phyloP scores from a whole-genome alignment of 768 basidiomycete genomes.

The Boletales sp. region DNA sequence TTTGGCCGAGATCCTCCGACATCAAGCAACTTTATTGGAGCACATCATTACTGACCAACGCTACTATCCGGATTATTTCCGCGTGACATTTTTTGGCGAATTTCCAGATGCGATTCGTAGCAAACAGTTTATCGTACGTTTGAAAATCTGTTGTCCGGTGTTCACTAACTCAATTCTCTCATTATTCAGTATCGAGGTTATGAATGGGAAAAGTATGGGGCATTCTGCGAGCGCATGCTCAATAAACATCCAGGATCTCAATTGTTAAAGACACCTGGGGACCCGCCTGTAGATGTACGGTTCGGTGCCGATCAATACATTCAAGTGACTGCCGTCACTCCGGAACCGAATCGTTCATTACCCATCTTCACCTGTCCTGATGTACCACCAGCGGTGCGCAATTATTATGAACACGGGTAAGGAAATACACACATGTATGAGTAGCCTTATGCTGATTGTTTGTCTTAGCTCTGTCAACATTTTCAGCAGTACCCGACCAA shows the following conservation, averaged over 20 bases:
- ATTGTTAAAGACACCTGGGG: constrained; percentile 65
- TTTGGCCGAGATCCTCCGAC: constrained; percentile 79
- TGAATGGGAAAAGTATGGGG: constrained; percentile 91
- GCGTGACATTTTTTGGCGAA: constrained; percentile 90
- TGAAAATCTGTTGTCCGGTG: not conserved
- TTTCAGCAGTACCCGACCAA: constrained; percentile 74
- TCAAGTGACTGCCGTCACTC: constrained; percentile 80
- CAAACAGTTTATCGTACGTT: constrained; percentile 84
- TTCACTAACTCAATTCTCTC: not conserved
- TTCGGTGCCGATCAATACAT: constrained; percentile 81
- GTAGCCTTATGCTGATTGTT: not conserved
- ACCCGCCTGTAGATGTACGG: constrained; percentile 78
- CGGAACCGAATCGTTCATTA: constrained; percentile 75
- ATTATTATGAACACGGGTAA: constrained; percentile 86
- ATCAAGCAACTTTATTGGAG: constrained; percentile 84
- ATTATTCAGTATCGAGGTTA: constrained; percentile 78
- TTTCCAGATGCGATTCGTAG: constrained; percentile 82
- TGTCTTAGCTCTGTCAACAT: constrained; percentile 67
- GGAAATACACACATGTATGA: constrained; percentile 9
- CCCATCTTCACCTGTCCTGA: constrained; percentile 84
- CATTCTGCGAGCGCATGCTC: constrained; percentile 88
- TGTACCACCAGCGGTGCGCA: constrained; percentile 73
- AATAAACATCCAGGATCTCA: constrained; percentile 87
- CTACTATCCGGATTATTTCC: constrained; percentile 90
- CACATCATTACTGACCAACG: constrained; percentile 81